Conservation (phyloP, 1,139 yeast species). For the Nematodospora anomalae region DNA sequence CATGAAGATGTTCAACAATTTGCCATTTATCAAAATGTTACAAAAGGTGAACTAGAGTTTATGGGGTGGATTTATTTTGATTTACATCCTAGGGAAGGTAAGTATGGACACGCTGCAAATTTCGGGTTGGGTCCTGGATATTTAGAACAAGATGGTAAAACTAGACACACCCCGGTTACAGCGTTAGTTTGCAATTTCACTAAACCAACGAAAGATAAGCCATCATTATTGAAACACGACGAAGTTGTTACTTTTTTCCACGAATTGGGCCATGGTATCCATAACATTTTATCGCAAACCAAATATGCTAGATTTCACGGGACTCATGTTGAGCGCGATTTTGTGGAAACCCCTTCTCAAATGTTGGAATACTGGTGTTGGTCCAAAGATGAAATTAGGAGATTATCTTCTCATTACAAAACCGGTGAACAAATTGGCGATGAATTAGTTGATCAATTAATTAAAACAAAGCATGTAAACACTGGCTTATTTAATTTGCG, state of each 20-base stretch:
- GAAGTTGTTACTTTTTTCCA: slow-evolving; percentile 88
- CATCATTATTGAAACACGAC: slow-evolving; percentile 72
- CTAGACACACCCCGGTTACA: slow-evolving; percentile 66
- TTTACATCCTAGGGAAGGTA: slow-evolving; percentile 82
- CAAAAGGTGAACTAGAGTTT: slow-evolving; percentile 56
- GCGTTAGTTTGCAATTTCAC: slow-evolving; percentile 85
- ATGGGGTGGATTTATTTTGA: slow-evolving; percentile 81
- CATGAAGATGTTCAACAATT: slow-evolving; percentile 75
- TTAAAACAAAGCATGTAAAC: slow-evolving; percentile 71
- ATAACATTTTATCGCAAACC: slow-evolving; percentile 69
- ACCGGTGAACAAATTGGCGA: slow-evolving; percentile 60
- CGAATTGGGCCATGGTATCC: slow-evolving; percentile 89
- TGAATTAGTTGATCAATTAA: slow-evolving; percentile 57
- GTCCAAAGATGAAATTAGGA: slow-evolving; percentile 60
- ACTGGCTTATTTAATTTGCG: slow-evolving; percentile 70
- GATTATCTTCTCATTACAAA: slow-evolving; percentile 65
- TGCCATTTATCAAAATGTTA: slow-evolving; percentile 63
- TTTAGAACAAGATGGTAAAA: slow-evolving; percentile 44
- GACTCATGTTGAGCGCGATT: slow-evolving; percentile 75
- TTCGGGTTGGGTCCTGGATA: slow-evolving; percentile 70
- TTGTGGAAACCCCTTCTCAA: slow-evolving; percentile 89
- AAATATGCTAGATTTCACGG: slow-evolving; percentile 70
- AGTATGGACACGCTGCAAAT: slow-evolving; percentile 86
- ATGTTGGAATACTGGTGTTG: slow-evolving; percentile 90
- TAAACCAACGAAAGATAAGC: slow-evolving; percentile 67